These are phyloP conservation scores for Marchantia paleacea DNA, from an alignment of 225 moss, liverwort and hornwort genomes.

Conservation along the genomic window DNA sequence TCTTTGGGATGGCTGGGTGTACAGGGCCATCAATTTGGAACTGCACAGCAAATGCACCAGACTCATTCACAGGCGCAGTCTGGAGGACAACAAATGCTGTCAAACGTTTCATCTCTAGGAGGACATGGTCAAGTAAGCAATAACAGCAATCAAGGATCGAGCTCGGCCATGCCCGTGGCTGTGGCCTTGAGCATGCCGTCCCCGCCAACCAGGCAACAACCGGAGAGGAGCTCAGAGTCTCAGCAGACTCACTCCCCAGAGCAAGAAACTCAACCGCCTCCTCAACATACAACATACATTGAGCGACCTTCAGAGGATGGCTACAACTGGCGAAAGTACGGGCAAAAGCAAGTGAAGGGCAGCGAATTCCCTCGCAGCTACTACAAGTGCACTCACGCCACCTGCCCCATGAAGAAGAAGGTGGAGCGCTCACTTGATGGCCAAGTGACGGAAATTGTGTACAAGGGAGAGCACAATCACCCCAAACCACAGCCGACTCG, in stretches of 20 bases:
- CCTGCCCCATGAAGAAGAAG: constrained; percentile 95
- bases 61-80: constrained; percentile 49
- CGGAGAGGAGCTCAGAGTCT: constrained; percentile 33
- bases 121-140: constrained; percentile 25
- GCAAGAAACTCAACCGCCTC: constrained; percentile 40
- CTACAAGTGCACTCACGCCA: constrained; percentile 90
- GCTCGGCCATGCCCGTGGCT: constrained; percentile 21
- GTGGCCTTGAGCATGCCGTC: constrained; percentile 34
- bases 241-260: constrained; percentile 59
- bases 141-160: constrained; percentile 23
- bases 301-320: constrained; percentile 87
- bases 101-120: constrained; percentile 38
- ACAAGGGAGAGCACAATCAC: constrained; percentile 98
- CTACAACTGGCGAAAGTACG: constrained; percentile 93
- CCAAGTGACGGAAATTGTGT: constrained; percentile 92
- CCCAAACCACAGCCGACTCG: constrained; percentile 80
- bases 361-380: constrained; percentile 93
- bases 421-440: constrained; percentile 96
- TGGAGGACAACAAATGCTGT: constrained; percentile 17
- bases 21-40: constrained; percentile 56
- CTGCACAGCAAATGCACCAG: constrained; percentile 36
- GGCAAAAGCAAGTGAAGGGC: constrained; percentile 97
- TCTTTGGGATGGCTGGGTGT: not conserved
- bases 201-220: constrained; percentile 36
- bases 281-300: constrained; percentile 47